Evolutionary conservation across 1,139 yeast genomes (phyloP), one percentile per base, ranked within the genome.

Genomic region (Magnusiomyces clavatus): DNA sequence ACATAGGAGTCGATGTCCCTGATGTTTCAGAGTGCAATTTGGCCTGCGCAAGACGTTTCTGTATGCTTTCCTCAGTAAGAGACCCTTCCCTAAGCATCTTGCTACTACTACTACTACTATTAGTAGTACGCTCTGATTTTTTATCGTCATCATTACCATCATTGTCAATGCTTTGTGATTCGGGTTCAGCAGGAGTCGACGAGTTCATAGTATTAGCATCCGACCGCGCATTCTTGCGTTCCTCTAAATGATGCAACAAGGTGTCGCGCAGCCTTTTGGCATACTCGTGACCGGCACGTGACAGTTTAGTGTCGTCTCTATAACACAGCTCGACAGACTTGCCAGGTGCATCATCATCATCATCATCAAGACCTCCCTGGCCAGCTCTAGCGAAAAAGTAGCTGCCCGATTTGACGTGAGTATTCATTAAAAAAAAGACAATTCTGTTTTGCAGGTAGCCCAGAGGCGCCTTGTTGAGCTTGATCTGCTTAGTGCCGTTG

Each of bases 381-480:
- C 76, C 75, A 1, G 75, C 74, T 56, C 96, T 75, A 1, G 96
- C 95, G 71, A 88, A 88, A 69, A 79, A 92, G 36, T 88, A 89
- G 41, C 89, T 84, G 1, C 97, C 96, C 53, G 81, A 77, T 65
- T 88, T 86, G 61, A 87, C 83, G 59, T 88, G 78, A 13, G 92
- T 77, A 69, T 90, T 90, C 88, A 90, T 86, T 63, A 90, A 73
- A 69, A 86, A 90, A 67, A 87, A 88, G 20, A 90, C 88, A 45
- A 90, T 92, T 62, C 92, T 84, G 65, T 90, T 87, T 57, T 88
- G 83, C 65, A 92, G 75, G 67, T 90, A 92, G 14, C 97, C 97
- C 60, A 86, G 80, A 60, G 84, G 83, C 41, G 92, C 82, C 62
- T 86, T 81, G 69, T 86, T 85, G 56, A 92, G 78, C 51, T 86